Evolutionary conservation across 148 eudicot genomes (phyloP).

Genomic region (Chenopodium berlandieri): DNA sequence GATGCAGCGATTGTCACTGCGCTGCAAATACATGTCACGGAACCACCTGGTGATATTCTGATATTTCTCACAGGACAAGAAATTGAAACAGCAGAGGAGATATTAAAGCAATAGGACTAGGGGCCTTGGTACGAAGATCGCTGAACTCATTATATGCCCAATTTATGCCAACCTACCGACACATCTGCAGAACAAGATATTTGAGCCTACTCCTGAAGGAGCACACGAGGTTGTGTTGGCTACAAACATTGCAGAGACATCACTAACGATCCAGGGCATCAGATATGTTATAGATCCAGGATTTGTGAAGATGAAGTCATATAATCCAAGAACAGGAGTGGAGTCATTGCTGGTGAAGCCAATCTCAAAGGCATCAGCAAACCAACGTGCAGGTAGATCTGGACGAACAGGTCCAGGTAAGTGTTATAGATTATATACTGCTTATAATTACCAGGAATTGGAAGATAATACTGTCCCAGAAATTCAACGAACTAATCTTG

Average conservation of each 20-base stretch:
- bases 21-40: constrained; percentile 75
- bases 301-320: constrained; percentile 62
- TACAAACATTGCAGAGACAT: constrained; percentile 87
- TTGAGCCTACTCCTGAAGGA: constrained; percentile 68
- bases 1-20: constrained; percentile 87
- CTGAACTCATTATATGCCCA: constrained; percentile 67
- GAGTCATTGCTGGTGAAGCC: constrained; percentile 62
- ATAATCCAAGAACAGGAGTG: constrained; percentile 71
- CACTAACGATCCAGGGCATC: constrained; percentile 73
- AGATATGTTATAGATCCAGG: constrained; percentile 82
- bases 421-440: constrained; percentile 68
- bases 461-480: constrained; percentile 67
- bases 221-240: constrained; percentile 78
- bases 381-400: constrained; percentile 78
- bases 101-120: constrained; percentile 56
- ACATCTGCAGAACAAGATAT: constrained; percentile 67
- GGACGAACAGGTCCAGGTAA: constrained; percentile 86
- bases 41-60: constrained; percentile 70
- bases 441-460: constrained; percentile 55
- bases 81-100: constrained; percentile 70
- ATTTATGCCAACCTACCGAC: constrained; percentile 75
- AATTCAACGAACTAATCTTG: constrained; percentile 66
- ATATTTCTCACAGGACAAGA: constrained; percentile 84
- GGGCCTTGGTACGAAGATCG: constrained; percentile 61
- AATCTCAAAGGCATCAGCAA: constrained; percentile 68